A percentile compares a stretch with the other conserved stretches of the same genome.
Evolutionary conservation across 2,329 filamentous ascomycete species (phyloP).

Genomic region (Hypoxylon sp.): DNA sequence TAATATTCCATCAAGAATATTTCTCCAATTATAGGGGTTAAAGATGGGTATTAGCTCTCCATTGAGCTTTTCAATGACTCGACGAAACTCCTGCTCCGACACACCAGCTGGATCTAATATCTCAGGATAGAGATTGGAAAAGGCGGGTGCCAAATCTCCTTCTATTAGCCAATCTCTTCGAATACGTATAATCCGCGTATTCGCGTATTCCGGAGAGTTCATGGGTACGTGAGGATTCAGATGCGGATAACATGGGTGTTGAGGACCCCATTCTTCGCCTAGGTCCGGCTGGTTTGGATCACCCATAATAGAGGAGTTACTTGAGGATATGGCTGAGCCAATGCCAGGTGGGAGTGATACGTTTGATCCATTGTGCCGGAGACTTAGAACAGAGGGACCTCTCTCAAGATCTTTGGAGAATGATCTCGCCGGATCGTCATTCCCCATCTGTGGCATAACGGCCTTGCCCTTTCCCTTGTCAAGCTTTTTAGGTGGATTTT

Average conservation of each 20-base stretch:
- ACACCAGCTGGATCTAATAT: slow-evolving; percentile 89
- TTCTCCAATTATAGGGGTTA: slow-evolving; percentile 80
- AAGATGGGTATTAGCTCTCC: slow-evolving; percentile 81
- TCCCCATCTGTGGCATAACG: slow-evolving; percentile 59
- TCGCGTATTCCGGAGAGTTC: slow-evolving; percentile 78
- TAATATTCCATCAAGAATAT: slow-evolving; percentile 82
- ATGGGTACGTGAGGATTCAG: slow-evolving; percentile 90
- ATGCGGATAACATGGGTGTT: slow-evolving; percentile 95
- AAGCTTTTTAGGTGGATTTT: slow-evolving; percentile 47
- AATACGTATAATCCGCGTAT: slow-evolving; percentile 91
- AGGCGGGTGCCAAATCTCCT: slow-evolving; percentile 91
- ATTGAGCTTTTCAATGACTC: slow-evolving; percentile 86
- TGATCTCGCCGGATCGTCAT: slow-evolving; percentile 53
- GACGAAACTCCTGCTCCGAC: slow-evolving; percentile 87
- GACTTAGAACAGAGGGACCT: slow-evolving; percentile 62
- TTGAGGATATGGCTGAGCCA: slow-evolving; percentile 65
- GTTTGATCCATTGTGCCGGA: slow-evolving; percentile 60
- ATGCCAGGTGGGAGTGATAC: slow-evolving; percentile 66
- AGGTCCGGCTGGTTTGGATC: slow-evolving; percentile 73
- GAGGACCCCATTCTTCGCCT: slow-evolving; percentile 89
- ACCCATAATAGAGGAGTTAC: slow-evolving; percentile 72
- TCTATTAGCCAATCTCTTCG: slow-evolving; percentile 90
- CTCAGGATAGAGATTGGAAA: slow-evolving; percentile 95
- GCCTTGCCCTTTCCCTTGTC: slow-evolving; percentile 67
- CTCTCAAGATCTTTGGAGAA: slow-evolving; percentile 69